Evolutionary conservation across 768 basidiomycete genomes (phyloP).

Genomic region (Lactarius trivialis): DNA sequence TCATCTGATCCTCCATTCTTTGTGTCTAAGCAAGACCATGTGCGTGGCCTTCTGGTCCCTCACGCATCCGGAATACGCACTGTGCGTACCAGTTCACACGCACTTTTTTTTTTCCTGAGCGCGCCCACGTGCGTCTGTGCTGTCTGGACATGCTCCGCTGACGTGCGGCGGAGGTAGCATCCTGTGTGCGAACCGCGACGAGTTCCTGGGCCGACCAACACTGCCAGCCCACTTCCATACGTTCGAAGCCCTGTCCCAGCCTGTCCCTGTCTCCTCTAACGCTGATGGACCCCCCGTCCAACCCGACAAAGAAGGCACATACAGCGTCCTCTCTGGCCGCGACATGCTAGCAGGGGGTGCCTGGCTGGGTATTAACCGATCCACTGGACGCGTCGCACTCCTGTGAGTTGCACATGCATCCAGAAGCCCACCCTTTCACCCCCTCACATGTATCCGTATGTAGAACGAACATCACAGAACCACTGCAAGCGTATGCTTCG

Average conservation of each 20-base stretch:
- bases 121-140: neutral
- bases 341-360: slow-evolving; percentile 72
- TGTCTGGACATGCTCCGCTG: neutral
- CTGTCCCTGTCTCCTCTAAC: neutral
- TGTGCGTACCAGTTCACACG: slow-evolving; percentile 44
- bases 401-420: slow-evolving; percentile 44
- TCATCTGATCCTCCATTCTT: slow-evolving; percentile 19
- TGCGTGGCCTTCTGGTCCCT: slow-evolving; percentile 76
- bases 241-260: slow-evolving; percentile 34
- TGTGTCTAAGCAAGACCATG: slow-evolving; percentile 38
- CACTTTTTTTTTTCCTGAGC: neutral
- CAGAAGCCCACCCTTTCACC: neutral
- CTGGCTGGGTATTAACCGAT: slow-evolving; percentile 65
- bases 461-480: slow-evolving; percentile 84
- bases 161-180: slow-evolving; percentile 41
- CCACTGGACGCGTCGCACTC: slow-evolving; percentile 59
- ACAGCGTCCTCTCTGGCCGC: slow-evolving; percentile 61
- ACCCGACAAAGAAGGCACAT: slow-evolving; percentile 24
- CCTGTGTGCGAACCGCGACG: slow-evolving; percentile 72
- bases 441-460: slow-evolving; percentile 23
- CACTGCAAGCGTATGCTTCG: slow-evolving; percentile 38
- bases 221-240: slow-evolving; percentile 59
- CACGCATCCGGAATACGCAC: slow-evolving; percentile 67
- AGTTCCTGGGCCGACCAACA: slow-evolving; percentile 62
- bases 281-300: slow-evolving; percentile 15